These are phyloP conservation scores for Mallotus japonicus DNA, from an alignment of 441 rosid genomes.

Conservation along the genomic window DNA sequence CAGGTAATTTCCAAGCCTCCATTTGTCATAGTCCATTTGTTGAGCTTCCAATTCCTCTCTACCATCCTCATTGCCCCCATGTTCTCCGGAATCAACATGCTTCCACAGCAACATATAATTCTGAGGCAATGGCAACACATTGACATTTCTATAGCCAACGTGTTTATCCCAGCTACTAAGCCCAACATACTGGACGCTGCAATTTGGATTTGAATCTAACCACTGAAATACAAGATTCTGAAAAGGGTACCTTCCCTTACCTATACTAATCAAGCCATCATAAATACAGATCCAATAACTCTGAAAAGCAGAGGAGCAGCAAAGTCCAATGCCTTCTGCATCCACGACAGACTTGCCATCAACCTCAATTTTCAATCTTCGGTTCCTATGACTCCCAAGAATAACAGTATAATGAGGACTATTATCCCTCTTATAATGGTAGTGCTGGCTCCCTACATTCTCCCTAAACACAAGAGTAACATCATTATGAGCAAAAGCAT, in stretches of 20 bases:
- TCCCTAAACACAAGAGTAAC: constrained; percentile 96
- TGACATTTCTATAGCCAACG: constrained; percentile 94
- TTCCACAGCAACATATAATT: constrained; percentile 82
- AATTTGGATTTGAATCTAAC: constrained; percentile 85
- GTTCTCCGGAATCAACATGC: constrained; percentile 69
- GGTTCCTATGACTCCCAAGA: constrained; percentile 90
- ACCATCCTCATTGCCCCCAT: constrained; percentile 43
- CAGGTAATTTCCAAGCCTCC: constrained; percentile 82
- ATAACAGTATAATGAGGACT: constrained; percentile 95
- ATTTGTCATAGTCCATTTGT: constrained; percentile 45
- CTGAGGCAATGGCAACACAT: constrained; percentile 77
- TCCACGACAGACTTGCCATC: constrained; percentile 88
- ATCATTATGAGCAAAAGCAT: constrained; percentile 94
- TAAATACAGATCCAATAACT: constrained; percentile 95
- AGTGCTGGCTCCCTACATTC: constrained; percentile 90
- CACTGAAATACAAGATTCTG: constrained; percentile 91
- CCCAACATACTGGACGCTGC: constrained; percentile 84
- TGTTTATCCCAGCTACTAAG: constrained; percentile 98
- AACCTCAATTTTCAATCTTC: constrained; percentile 87
- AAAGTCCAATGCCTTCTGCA: constrained; percentile 70
- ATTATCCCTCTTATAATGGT: constrained; percentile 90
- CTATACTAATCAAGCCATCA: constrained; percentile 89
- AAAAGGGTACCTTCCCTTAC: constrained; percentile 95
- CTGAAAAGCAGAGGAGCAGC: constrained; percentile 78
- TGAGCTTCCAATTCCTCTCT: constrained; percentile 53